Base-by-base conservation (phyloP, 2,329 filamentous ascomycete species). In the Ceratocystis eucalypticola region DNA sequence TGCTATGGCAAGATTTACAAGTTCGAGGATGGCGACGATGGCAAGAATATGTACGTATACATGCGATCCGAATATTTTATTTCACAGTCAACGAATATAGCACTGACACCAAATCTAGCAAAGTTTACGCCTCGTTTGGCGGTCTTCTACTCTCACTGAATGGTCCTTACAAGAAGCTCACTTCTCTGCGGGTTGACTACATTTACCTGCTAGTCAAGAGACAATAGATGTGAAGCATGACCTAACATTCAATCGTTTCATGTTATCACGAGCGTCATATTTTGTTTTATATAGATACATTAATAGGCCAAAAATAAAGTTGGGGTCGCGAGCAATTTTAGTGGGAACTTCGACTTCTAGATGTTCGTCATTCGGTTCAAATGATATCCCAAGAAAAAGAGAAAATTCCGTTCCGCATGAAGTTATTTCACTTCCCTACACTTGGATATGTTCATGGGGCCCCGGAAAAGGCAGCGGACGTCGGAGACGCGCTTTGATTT, bases 171-270 rank as follows among this genome's bases (percentile, higher is more conserved):
- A 95, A 94, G 81, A 96, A 96, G 80, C 84, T 99, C 69, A 95
- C 89, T 44, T 88, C 91, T 33, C 78, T 99, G 73, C 85, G 91
- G 72, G 93, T 96, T 72, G 94, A 99, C 75, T 88, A 96, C 74
- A 86, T 95, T 70, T 99, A 99, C 75, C 83, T 99, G 69, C 82
- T 97, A 68, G 80, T 96, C 71, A 99, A 96, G 85, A 96, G 95
- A 85, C 66, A 28, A 66, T 68, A 44, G 45, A 46, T 33, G 17
- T 17, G 30, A 33, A 46, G 25, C 55, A 59, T 65, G 61, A 37
- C n/a, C 2, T 7, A 8, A 59, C 41, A 59, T 59, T 22, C 48
- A 28, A 15, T 41, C 44, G 48, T 59, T 59, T n/a, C 30, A 41
- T 66, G 65, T 63, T 61, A 66, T 66, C 61, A 66, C 48, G 61